Percentiles rank a stretch among this genome's conserved stretches.
Conservation (phyloP, 1,284 basidiomycete genomes). For the Sporisorium sorghi region DNA sequence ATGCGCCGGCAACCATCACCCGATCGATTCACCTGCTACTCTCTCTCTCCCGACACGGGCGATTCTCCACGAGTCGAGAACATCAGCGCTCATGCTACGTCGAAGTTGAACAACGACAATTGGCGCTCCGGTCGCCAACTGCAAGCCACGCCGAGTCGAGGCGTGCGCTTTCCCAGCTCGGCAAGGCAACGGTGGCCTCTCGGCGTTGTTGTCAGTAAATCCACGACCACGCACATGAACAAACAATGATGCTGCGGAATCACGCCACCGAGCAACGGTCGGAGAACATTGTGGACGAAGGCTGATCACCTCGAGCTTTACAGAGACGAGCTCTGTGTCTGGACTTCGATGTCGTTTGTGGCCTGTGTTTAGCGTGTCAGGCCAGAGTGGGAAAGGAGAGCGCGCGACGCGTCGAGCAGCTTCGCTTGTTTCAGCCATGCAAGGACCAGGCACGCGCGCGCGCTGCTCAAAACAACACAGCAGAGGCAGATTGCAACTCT, state of each 20-base stretch:
- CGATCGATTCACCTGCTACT: neutral
- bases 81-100: neutral
- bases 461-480: too few relatives aligned
- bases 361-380: neutral
- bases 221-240: neutral
- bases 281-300: too few relatives aligned
- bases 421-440: neutral
- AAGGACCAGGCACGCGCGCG: slow-evolving; percentile 3
- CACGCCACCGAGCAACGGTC: neutral
- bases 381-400: neutral
- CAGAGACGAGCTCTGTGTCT: too few relatives aligned
- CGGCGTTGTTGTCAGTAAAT: slow-evolving; percentile 1
- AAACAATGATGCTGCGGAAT: neutral
- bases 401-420: slow-evolving; percentile 7
- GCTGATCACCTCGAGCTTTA: too few relatives aligned
- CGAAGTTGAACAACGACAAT: neutral
- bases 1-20: neutral
- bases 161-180: neutral
- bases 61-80: neutral
- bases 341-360: too few relatives aligned
- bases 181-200: neutral
- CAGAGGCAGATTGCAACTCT: too few relatives aligned
- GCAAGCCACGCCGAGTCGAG: slow-evolving; percentile 2
- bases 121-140: neutral
- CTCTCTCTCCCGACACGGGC: too few relatives aligned